A percentile compares a stretch with the other conserved stretches of the same genome.
Evolutionary conservation across 768 basidiomycete species (phyloP).

Genomic region (Suillus paluster): DNA sequence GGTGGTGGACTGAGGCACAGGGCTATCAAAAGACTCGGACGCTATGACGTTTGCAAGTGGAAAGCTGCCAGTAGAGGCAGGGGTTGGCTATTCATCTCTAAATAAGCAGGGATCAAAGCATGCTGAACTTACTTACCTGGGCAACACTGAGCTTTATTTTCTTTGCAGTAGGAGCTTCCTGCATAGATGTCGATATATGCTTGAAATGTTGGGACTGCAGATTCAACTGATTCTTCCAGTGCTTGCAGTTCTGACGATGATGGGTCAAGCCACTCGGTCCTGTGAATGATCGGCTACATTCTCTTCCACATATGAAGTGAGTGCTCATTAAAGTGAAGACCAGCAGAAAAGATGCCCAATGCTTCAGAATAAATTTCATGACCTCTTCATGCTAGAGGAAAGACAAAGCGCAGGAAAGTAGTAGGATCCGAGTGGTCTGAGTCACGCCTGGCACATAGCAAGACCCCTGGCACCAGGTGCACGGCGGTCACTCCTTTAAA

Average conservation of each 20-base stretch:
- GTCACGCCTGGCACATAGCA: no score
- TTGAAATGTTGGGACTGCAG: not conserved
- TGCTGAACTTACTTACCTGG: not conserved
- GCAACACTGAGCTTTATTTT: not conserved
- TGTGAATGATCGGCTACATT: not conserved
- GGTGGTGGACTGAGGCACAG: not conserved
- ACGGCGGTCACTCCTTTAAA: no score
- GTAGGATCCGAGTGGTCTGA: no score
- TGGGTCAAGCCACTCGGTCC: not conserved
- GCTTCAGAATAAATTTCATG: not conserved
- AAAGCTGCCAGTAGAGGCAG: not conserved
- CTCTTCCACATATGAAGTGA: not conserved
- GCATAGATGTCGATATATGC: not conserved
- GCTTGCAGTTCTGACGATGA: not conserved
- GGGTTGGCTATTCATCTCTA: not conserved
- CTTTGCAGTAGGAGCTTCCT: not conserved
- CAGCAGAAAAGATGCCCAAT: not conserved
- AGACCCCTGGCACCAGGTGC: no score
- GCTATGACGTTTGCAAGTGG: not conserved
- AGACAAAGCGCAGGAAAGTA: no score
- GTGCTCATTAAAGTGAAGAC: not conserved
- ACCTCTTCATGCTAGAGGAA: not conserved
- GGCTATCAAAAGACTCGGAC: not conserved
- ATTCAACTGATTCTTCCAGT: not conserved
- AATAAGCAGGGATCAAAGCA: not conserved